Conservation (phyloP, 176 grass and related monocot genomes). For the Aegilops umbellulata region DNA sequence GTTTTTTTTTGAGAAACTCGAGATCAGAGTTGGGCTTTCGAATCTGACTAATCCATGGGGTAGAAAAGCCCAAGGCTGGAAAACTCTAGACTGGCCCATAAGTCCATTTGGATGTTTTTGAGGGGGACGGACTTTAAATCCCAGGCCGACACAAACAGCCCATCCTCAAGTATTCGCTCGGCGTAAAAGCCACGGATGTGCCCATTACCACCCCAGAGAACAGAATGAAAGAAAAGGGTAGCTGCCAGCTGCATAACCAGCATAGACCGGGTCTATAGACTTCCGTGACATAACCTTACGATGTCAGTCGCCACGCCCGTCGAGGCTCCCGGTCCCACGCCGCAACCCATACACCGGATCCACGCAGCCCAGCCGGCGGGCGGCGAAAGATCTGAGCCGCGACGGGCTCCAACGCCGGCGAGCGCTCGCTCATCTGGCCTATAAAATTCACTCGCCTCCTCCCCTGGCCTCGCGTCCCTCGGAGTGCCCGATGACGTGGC, state of each 20-base stretch:
- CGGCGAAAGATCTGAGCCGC: slow-evolving; percentile 54
- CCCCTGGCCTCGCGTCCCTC: background rate
- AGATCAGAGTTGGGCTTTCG: no score
- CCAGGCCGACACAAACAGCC: background rate
- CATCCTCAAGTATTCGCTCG: background rate
- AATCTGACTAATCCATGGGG: no score
- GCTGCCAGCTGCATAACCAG: background rate
- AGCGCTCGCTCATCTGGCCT: slow-evolving; percentile 10
- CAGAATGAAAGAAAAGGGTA: background rate
- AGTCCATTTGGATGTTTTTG: background rate
- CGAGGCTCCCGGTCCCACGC: background rate
- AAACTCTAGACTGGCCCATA: background rate
- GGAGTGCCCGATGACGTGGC: slow-evolving; percentile 44
- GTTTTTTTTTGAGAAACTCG: no score
- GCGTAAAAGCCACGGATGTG: no score
- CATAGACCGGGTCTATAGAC: slow-evolving; percentile 20
- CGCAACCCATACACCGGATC: slow-evolving; percentile 23
- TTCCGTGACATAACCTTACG: background rate
- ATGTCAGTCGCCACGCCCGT: background rate
- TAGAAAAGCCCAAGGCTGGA: no score
- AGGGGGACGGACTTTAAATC: background rate
- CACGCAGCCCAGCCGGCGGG: slow-evolving; percentile 12
- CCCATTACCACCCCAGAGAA: background rate
- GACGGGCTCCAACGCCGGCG: slow-evolving; percentile 45
- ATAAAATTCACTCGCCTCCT: slow-evolving; percentile 6